These are phyloP conservation scores for Bassia scoparia DNA, from an alignment of 148 eudicot genomes.

Conservation along the genomic window DNA sequence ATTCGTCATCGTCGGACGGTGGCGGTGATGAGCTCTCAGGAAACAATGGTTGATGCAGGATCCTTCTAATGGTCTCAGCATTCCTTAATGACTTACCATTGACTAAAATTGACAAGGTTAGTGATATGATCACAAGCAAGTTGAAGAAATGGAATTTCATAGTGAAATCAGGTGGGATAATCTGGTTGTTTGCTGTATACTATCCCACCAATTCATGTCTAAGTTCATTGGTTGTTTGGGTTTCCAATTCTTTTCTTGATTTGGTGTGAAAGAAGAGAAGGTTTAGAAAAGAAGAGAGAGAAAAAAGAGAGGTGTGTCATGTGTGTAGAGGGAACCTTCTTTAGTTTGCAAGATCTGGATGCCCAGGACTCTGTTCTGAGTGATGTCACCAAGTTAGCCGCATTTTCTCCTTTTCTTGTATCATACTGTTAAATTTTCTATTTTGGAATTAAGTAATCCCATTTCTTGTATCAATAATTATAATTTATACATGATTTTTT, in stretches of 20 bases:
- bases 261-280: neutral
- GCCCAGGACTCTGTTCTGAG: constrained; percentile 19
- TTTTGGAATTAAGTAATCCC: no score
- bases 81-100: constrained; percentile 13
- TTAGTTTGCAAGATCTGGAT: constrained; percentile 33
- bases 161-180: constrained; percentile 9
- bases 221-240: constrained; percentile 14
- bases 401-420: neutral
- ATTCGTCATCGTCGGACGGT: constrained; percentile 23
- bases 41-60: constrained; percentile 75
- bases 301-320: neutral
- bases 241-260: constrained; percentile 6
- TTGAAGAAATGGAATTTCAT: constrained; percentile 23
- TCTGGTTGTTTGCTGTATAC: neutral
- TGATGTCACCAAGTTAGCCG: constrained; percentile 29
- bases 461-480: no score
- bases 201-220: constrained; percentile 27
- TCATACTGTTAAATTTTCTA: no score
- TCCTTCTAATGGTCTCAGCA: constrained; percentile 42
- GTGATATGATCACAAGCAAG: constrained; percentile 18
- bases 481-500: no score
- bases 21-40: constrained; percentile 57
- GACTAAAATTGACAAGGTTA: constrained; percentile 24
- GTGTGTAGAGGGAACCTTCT: constrained; percentile 27
- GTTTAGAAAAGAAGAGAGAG: constrained; percentile 12